phyloP scores from a whole-genome alignment of 2,329 filamentous ascomycete genomes.

The Neurospora sp. region DNA sequence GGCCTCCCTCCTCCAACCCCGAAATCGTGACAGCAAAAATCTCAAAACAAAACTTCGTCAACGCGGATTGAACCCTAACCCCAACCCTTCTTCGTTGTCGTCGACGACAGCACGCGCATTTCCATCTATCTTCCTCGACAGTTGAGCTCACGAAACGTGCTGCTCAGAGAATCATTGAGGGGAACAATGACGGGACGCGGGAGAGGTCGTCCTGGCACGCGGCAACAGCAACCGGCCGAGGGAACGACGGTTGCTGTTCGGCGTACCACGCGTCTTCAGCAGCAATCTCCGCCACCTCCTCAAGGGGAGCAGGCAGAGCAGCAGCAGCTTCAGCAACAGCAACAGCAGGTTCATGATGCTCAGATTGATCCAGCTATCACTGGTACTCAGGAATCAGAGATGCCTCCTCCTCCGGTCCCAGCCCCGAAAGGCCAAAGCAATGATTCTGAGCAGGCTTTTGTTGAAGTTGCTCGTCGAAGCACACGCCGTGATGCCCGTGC shows the following conservation, averaged over 20 bases:
- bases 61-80: slow-evolving; percentile 16
- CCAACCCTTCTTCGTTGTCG: slow-evolving; percentile 15
- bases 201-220: slow-evolving; percentile 12
- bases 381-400: slow-evolving; percentile 6
- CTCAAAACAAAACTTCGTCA: not conserved
- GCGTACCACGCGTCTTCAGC: slow-evolving; percentile 16
- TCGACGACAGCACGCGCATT: not conserved
- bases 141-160: not conserved
- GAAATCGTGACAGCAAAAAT: not conserved
- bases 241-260: slow-evolving; percentile 10
- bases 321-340: slow-evolving; percentile 2
- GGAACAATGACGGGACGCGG: slow-evolving; percentile 14
- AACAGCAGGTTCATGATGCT: slow-evolving; percentile 2
- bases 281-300: slow-evolving; percentile 6
- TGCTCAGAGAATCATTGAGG: not conserved
- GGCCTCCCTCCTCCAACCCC: not conserved
- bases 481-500: slow-evolving; percentile 7
- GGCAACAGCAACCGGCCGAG: slow-evolving; percentile 7
- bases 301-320: slow-evolving; percentile 1
- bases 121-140: not conserved
- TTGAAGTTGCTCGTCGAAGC: slow-evolving; percentile 8
- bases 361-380: slow-evolving; percentile 16
- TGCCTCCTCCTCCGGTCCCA: slow-evolving; percentile 14
- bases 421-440: slow-evolving; percentile 7
- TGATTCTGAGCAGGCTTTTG: not conserved